These are phyloP conservation scores for Coniella vitis DNA, from an alignment of 2,329 filamentous ascomycete species.

Conservation along the genomic window DNA sequence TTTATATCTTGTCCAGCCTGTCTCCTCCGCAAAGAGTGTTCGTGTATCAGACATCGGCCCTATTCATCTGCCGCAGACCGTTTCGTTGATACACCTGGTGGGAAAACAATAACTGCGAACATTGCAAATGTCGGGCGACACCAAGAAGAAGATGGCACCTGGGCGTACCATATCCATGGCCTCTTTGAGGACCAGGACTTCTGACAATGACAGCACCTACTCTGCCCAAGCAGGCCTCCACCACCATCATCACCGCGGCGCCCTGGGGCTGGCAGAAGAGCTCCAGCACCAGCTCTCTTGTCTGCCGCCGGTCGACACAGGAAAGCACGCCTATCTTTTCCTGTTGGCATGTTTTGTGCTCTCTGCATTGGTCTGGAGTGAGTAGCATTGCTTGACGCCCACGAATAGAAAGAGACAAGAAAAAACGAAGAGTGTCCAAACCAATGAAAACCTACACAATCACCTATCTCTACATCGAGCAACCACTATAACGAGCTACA, in stretches of 20 bases:
- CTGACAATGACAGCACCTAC: constrained; percentile 11
- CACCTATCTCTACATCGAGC: not conserved
- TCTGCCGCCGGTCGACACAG: constrained; percentile 29
- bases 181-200: constrained; percentile 7
- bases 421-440: no score
- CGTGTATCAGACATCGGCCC: constrained; percentile 8
- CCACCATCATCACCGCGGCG: not conserved
- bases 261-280: constrained; percentile 10
- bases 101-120: not conserved
- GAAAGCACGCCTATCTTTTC: constrained; percentile 36
- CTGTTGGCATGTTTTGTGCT: constrained; percentile 43
- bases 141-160: constrained; percentile 9
- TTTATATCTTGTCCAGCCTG: constrained; percentile 9
- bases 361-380: constrained; percentile 49
- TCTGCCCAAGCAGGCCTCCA: constrained; percentile 9
- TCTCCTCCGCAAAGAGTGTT: not conserved
- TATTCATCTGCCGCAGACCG: constrained; percentile 2
- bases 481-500: not conserved
- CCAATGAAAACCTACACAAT: not conserved
- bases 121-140: not conserved
- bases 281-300: constrained; percentile 18
- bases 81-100: constrained; percentile 3
- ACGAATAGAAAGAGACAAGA: no score
- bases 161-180: constrained; percentile 7
- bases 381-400: constrained; percentile 7